A percentile compares a stretch with the other conserved stretches of the same genome.
Evolutionary conservation across 108 stramenopile species (phyloP).

Genomic region (Chaetoceros muelleri): DNA sequence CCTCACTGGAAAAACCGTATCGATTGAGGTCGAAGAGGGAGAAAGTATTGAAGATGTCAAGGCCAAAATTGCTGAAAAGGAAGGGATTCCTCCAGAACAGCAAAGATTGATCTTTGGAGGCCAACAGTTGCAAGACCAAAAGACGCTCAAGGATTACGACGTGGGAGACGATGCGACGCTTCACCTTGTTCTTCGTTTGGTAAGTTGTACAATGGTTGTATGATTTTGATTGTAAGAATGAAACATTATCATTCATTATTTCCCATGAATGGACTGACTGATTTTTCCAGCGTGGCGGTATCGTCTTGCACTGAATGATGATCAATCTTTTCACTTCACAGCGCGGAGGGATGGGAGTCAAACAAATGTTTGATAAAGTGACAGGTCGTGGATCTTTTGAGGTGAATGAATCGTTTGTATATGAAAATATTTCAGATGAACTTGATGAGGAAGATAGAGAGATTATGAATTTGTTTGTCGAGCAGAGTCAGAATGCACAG

Average conservation of each 20-base stretch:
- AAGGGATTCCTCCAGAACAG: slow-evolving; percentile 94
- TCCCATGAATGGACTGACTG: too few relatives aligned
- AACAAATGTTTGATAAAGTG: slow-evolving; percentile 17
- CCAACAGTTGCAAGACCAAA: slow-evolving; percentile 93
- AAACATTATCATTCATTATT: too few relatives aligned
- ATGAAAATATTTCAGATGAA: slow-evolving; percentile 20
- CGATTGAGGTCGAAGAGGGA: slow-evolving; percentile 94
- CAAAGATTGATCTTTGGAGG: slow-evolving; percentile 95
- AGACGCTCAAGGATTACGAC: slow-evolving; percentile 91
- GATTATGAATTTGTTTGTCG: slow-evolving; percentile 66
- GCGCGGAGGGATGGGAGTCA: slow-evolving; percentile 34
- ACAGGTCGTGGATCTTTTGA: slow-evolving; percentile 39
- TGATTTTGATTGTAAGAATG: too few relatives aligned
- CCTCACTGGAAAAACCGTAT: slow-evolving; percentile 89
- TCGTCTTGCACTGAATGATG: background rate
- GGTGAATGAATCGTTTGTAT: slow-evolving; percentile 77
- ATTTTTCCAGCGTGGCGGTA: too few relatives aligned
- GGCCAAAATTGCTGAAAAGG: slow-evolving; percentile 95
- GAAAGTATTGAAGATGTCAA: slow-evolving; percentile 97
- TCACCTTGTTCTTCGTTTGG: slow-evolving; percentile 85
- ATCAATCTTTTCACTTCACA: slow-evolving; percentile 3
- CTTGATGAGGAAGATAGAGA: slow-evolving; percentile 54
- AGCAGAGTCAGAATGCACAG: slow-evolving; percentile 28
- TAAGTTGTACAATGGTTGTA: too few relatives aligned
- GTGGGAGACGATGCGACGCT: slow-evolving; percentile 92